Evolutionary conservation across 2,329 filamentous ascomycete genomes (phyloP), one percentile per base, ranked within the genome.

Genomic region (Fusarium stilboides): DNA sequence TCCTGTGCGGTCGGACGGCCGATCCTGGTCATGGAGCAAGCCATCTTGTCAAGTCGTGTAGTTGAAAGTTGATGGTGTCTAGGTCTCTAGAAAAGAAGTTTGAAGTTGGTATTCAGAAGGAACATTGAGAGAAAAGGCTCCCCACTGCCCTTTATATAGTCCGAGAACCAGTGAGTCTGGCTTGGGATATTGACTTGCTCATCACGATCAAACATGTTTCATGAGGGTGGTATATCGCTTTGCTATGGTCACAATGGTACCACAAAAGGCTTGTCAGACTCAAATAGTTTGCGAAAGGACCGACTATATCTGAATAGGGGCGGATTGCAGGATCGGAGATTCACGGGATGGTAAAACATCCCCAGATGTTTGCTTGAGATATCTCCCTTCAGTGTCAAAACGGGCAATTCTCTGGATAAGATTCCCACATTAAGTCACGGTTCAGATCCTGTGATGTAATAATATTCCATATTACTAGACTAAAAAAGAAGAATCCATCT

Each of bases 201-300:
- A n/a, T n/a, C 17, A 14, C 43, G 19, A 20, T 37, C n/a, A 19
- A 10, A 39, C 43, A 42, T 45, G 67, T 68, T 64, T 70, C 57
- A 56, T 59, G 24, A 70, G 49, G 42, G 42, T 63, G 46, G 24
- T 8, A 1, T 13, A 37, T 33, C 3, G 42, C 57, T 51, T 33
- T 34, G 19, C 19, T 12, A 34, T 31, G 13, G 13, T 37, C 17
- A 44, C 28, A 45, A 14, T 33, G 22, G 66, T 69, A 46, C 7
- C 50, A 70, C 66, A 63, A 53, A 46, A 40, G 42, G 57, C 24
- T 42, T 36, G 53, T 62, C 50, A 57, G 37, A 49, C 56, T 20
- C 19, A 34, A 20, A 19, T n/a, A 8, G 15, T 15, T 6, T 34
- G 39, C 20, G 33, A 44, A 65, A 69, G 62, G 67, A 40, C 67